Evolutionary conservation across 2,329 filamentous ascomycete species (phyloP).

Genomic region (Calonectria honghensis): DNA sequence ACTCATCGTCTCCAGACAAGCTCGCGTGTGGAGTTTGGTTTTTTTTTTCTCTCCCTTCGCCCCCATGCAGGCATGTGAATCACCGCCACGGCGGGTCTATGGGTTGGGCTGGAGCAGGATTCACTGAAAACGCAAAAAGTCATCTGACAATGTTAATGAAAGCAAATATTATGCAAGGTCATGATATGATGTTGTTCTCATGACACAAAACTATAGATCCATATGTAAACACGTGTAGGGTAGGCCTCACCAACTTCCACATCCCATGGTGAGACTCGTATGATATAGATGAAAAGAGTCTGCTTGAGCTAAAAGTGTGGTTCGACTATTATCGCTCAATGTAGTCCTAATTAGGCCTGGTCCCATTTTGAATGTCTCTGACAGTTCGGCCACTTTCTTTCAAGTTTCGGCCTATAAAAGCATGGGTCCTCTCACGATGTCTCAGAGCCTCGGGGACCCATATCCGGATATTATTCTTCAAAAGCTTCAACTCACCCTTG

Average conservation of each 20-base stretch:
- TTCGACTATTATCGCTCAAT: background rate
- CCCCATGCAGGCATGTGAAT: slow-evolving; percentile 23
- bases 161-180: slow-evolving; percentile 14
- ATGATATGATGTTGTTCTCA: background rate
- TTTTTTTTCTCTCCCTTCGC: slow-evolving; percentile 15
- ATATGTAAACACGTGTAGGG: slow-evolving; percentile 7
- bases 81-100: slow-evolving; percentile 21
- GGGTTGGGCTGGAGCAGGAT: background rate
- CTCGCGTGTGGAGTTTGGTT: slow-evolving; percentile 19
- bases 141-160: slow-evolving; percentile 20
- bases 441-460: background rate
- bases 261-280: background rate
- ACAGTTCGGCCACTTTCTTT: slow-evolving; percentile 37
- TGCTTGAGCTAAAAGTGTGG: background rate
- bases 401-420: slow-evolving; percentile 44
- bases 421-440: slow-evolving; percentile 34
- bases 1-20: slow-evolving; percentile 24
- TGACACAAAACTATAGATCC: background rate
- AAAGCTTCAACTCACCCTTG: background rate
- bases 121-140: background rate
- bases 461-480: background rate
- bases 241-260: background rate
- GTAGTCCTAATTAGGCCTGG: slow-evolving; percentile 32
- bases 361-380: slow-evolving; percentile 38
- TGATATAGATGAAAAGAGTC: background rate